Evolutionary conservation across 306 rosid species (phyloP).

Genomic region (Comarum palustre): DNA sequence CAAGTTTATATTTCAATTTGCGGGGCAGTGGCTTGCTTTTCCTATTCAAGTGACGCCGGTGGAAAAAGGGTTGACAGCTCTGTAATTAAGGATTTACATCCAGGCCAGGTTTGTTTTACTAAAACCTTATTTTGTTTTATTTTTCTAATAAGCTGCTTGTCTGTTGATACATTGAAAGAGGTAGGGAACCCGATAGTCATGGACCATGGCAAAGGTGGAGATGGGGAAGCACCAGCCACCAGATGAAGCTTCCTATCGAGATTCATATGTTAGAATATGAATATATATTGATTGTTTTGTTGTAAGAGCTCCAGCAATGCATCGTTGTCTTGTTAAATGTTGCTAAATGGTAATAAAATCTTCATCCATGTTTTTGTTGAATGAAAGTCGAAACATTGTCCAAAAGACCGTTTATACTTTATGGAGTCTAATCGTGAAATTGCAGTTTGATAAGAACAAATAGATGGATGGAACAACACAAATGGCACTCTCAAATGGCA

Average conservation of each 20-base stretch:
- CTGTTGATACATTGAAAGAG: too few species aligned
- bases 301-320: neutral
- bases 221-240: neutral
- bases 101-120: neutral
- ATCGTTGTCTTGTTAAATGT: neutral
- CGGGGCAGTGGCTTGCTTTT: neutral
- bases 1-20: too few species aligned
- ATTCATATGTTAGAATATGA: neutral
- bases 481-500: too few species aligned
- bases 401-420: too few species aligned
- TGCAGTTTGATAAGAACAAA: too few species aligned
- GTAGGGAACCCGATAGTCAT: neutral
- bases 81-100: neutral
- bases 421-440: too few species aligned
- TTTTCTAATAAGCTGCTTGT: neutral
- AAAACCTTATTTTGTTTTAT: too few species aligned
- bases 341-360: too few species aligned
- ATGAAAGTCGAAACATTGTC: too few species aligned
- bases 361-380: too few species aligned
- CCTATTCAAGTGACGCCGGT: neutral
- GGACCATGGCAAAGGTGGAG: neutral
- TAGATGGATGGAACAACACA: too few species aligned
- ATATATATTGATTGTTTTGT: neutral
- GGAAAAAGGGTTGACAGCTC: neutral
- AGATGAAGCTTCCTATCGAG: neutral